Evolutionary conservation across 352 stramenopile species (phyloP).

Genomic region (Pythium coloratum): DNA sequence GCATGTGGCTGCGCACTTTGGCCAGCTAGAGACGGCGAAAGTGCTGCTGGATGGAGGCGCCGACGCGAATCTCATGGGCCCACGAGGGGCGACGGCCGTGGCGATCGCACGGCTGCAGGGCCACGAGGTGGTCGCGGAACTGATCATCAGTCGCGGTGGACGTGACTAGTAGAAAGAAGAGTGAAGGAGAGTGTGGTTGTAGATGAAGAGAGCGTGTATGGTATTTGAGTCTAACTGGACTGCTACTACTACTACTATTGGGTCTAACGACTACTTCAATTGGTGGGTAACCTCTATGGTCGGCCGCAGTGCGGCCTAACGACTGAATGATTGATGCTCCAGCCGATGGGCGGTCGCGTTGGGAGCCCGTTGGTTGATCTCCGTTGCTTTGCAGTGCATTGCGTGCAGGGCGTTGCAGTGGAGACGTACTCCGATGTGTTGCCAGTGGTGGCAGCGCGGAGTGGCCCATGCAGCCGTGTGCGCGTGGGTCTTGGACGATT

Average conservation of each 20-base stretch:
- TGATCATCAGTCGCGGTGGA: conserved; percentile 7
- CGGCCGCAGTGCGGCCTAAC: neutral
- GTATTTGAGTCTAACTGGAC: neutral
- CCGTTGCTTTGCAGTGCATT: too few relatives aligned
- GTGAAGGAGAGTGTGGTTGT: neutral
- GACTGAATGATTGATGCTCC: neutral
- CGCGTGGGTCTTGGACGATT: neutral
- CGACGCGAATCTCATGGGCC: conserved; percentile 8
- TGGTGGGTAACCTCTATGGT: neutral
- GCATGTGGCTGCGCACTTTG: conserved; percentile 23
- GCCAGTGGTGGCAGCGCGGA: neutral
- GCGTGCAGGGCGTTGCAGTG: neutral
- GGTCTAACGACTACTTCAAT: too few relatives aligned
- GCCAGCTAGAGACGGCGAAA: conserved; percentile 10
- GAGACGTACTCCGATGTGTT: neutral
- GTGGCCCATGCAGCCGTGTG: neutral
- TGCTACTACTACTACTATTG: neutral
- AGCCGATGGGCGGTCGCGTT: neutral
- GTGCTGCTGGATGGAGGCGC: conserved; percentile 10
- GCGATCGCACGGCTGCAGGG: conserved; percentile 14
- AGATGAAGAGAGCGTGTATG: neutral
- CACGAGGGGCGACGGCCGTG: conserved; percentile 9
- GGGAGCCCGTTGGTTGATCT: neutral
- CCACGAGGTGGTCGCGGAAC: conserved; percentile 6
- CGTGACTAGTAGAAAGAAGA: conserved; percentile 10